These are phyloP conservation scores for Triticum aestivum DNA, from an alignment of 176 grass and related monocot species.

Conservation along the genomic window DNA sequence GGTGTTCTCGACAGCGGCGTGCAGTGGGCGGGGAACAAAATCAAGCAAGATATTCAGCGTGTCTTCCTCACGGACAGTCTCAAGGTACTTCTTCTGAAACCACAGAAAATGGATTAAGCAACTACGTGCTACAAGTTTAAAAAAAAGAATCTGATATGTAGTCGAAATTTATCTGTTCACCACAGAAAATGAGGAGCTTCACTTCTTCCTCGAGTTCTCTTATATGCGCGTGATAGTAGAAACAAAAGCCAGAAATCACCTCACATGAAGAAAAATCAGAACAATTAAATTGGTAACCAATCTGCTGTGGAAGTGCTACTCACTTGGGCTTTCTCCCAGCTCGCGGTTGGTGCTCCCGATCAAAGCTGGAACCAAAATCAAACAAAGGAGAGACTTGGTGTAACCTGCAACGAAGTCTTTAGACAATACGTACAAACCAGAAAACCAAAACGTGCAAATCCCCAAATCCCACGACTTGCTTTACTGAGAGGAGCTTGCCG, in stretches of 20 bases:
- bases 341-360: conserved; percentile 71
- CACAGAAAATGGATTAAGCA: too few relatives aligned
- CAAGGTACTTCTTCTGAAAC: too few relatives aligned
- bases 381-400: not conserved
- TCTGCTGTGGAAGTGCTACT: conserved; percentile 25
- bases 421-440: not conserved
- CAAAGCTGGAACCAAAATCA: conserved; percentile 56
- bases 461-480: conserved; percentile 48
- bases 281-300: not conserved
- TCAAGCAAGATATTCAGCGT: not conserved
- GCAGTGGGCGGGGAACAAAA: too few relatives aligned
- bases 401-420: not conserved
- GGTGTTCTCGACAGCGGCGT: too few relatives aligned
- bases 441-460: not conserved
- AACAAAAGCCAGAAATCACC: not conserved
- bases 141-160: too few relatives aligned
- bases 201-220: too few relatives aligned
- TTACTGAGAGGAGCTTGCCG: conserved; percentile 83
- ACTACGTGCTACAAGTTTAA: too few relatives aligned
- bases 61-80: conserved; percentile 54
- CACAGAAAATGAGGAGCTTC: too few relatives aligned
- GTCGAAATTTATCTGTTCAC: too few relatives aligned
- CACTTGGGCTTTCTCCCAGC: conserved; percentile 90
- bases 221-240: not conserved
- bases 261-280: not conserved